Conservation (phyloP, 306 rosid species). For the Fagus crenata region DNA sequence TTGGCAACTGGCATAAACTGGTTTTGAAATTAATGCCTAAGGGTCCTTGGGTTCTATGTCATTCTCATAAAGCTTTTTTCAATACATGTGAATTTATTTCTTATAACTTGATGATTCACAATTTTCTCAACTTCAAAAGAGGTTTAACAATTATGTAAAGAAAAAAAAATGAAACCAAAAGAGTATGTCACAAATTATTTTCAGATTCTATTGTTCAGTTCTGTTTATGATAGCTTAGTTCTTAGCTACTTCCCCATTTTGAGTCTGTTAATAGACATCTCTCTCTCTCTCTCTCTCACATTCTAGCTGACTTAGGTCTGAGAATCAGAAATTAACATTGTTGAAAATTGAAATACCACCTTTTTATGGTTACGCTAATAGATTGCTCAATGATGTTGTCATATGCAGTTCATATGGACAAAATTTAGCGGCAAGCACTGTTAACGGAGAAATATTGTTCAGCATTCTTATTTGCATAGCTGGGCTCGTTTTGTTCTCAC, state of each 20-base stretch:
- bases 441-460: conserved; percentile 55
- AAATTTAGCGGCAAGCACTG: conserved; percentile 50
- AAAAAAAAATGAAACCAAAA: neutral
- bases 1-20: neutral
- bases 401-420: conserved; percentile 81
- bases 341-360: neutral
- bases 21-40: neutral
- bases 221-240: neutral
- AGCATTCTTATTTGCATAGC: conserved; percentile 58
- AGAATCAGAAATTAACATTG: neutral
- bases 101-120: neutral
- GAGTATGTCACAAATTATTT: neutral
- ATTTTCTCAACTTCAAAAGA: neutral
- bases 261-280: neutral
- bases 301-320: neutral
- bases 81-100: neutral
- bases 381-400: neutral
- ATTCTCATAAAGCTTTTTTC: neutral
- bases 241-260: neutral
- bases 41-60: neutral
- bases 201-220: neutral
- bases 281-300: no score
- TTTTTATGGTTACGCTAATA: conserved; percentile 3
- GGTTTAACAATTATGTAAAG: no score
- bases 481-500: conserved; percentile 81